Conservation (phyloP, 1,284 basidiomycete genomes). For the Cystobasidium sp. region DNA sequence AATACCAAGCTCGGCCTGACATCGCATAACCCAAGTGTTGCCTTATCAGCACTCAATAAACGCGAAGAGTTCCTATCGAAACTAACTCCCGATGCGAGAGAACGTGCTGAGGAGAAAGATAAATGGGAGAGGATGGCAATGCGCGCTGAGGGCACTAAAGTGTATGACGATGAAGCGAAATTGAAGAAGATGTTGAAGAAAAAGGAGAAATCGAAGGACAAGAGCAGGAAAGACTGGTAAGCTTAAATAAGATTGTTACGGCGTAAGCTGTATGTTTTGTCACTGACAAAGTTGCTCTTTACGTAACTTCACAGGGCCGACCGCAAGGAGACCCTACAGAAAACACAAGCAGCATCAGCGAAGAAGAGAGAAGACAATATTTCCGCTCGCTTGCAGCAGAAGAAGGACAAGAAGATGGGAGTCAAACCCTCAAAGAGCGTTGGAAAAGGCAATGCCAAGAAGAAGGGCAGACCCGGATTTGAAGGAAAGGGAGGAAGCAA, state of each 20-base stretch:
- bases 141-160: slow-evolving; percentile 80
- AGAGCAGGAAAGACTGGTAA: slow-evolving; percentile 81
- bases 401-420: slow-evolving; percentile 74
- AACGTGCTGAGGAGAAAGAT: slow-evolving; percentile 73
- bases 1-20: slow-evolving; percentile 43
- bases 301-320: slow-evolving; percentile 67
- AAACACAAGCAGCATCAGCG: slow-evolving; percentile 76
- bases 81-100: slow-evolving; percentile 77
- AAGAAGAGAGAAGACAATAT: slow-evolving; percentile 90
- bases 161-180: slow-evolving; percentile 76
- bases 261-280: not conserved
- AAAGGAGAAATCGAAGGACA: slow-evolving; percentile 82
- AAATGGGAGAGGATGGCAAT: slow-evolving; percentile 85
- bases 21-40: slow-evolving; percentile 75
- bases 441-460: slow-evolving; percentile 31
- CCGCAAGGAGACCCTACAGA: slow-evolving; percentile 73
- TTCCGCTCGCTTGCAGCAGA: slow-evolving; percentile 74
- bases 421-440: slow-evolving; percentile 57
- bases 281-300: not conserved
- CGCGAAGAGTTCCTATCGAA: slow-evolving; percentile 73
- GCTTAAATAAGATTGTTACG: slow-evolving; percentile 54
- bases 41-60: slow-evolving; percentile 74
- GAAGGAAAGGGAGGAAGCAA: slow-evolving; percentile 58
- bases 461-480: slow-evolving; percentile 75
- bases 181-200: slow-evolving; percentile 88